Percentiles rank a stretch among this genome's conserved stretches.
Evolutionary conservation across 352 stramenopile genomes (phyloP).

Genomic region (Phytophthora litchii): DNA sequence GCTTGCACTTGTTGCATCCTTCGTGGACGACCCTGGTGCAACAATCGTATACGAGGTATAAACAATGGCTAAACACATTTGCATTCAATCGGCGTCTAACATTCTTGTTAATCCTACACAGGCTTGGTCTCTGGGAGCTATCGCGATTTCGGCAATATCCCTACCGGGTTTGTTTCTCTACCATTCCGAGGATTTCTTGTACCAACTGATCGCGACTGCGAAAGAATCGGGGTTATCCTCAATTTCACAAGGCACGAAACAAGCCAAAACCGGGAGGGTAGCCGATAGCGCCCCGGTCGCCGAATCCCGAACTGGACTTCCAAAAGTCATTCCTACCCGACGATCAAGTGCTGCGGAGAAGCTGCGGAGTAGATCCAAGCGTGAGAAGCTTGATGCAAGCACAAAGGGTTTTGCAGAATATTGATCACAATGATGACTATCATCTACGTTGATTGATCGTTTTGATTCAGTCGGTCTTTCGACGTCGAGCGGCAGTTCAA

Average conservation of each 20-base stretch:
- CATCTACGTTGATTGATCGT: neutral
- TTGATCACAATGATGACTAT: too few species aligned
- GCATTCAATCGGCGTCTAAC: neutral
- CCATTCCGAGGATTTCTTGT: conserved; percentile 63
- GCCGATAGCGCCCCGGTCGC: neutral
- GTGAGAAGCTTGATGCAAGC: neutral
- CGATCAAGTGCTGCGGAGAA: conserved; percentile 38
- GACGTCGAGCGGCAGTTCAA: neutral
- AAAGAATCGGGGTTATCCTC: conserved; percentile 7
- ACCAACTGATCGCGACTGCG: conserved; percentile 21
- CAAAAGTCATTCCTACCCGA: conserved; percentile 17
- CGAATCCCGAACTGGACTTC: conserved; percentile 15
- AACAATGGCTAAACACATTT: neutral
- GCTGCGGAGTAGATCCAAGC: conserved; percentile 28
- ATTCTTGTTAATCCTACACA: conserved; percentile 9
- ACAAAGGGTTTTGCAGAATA: neutral
- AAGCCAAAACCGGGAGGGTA: conserved; percentile 6
- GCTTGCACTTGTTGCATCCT: conserved; percentile 38
- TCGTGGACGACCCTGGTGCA: conserved; percentile 48
- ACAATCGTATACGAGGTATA: conserved; percentile 54
- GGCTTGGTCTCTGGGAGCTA: conserved; percentile 63
- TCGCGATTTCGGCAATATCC: conserved; percentile 47
- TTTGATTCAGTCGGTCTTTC: neutral
- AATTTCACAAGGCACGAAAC: neutral
- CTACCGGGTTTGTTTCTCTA: conserved; percentile 50